A percentile compares a stretch with the other conserved stretches of the same genome.
Conservation (phyloP, 305 asterid species). For the Ilex paraguariensis region DNA sequence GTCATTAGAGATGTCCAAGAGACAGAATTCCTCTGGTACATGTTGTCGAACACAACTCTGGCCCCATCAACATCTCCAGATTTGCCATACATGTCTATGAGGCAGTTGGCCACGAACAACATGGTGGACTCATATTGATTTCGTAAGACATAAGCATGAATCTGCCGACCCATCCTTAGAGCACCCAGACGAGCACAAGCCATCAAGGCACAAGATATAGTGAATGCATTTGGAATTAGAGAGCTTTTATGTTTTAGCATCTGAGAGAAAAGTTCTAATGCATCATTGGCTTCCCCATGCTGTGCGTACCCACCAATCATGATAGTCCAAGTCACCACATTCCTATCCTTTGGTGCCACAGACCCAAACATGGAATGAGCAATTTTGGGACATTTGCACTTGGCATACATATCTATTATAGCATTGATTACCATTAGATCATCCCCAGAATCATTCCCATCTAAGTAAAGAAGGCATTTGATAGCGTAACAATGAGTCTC, state of each 20-base stretch:
- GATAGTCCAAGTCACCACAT: constrained; percentile 88
- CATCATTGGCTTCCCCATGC: constrained; percentile 71
- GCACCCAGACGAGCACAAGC: constrained; percentile 78
- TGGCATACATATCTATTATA: constrained; percentile 73
- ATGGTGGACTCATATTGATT: constrained; percentile 46
- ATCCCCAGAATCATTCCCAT: constrained; percentile 53
- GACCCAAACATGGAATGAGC: constrained; percentile 56
- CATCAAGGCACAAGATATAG: constrained; percentile 69
- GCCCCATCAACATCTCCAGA: constrained; percentile 78
- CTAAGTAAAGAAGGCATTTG: constrained; percentile 34
- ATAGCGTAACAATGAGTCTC: constrained; percentile 57
- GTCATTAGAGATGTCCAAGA: constrained; percentile 91
- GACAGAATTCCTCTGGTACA: constrained; percentile 48
- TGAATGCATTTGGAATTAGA: constrained; percentile 66
- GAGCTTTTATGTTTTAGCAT: constrained; percentile 43
- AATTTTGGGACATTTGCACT: constrained; percentile 46
- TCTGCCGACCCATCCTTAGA: constrained; percentile 58
- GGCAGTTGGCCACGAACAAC: constrained; percentile 70
- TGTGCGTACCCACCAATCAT: constrained; percentile 88
- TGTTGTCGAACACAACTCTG: constrained; percentile 52
- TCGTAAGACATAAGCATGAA: constrained; percentile 62
- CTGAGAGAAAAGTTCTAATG: constrained; percentile 48
- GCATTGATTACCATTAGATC: constrained; percentile 78
- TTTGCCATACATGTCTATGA: constrained; percentile 82
- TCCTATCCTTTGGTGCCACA: constrained; percentile 39